Conservation (phyloP, 139 green algal species). For the Chlamydomonas sp. region DNA sequence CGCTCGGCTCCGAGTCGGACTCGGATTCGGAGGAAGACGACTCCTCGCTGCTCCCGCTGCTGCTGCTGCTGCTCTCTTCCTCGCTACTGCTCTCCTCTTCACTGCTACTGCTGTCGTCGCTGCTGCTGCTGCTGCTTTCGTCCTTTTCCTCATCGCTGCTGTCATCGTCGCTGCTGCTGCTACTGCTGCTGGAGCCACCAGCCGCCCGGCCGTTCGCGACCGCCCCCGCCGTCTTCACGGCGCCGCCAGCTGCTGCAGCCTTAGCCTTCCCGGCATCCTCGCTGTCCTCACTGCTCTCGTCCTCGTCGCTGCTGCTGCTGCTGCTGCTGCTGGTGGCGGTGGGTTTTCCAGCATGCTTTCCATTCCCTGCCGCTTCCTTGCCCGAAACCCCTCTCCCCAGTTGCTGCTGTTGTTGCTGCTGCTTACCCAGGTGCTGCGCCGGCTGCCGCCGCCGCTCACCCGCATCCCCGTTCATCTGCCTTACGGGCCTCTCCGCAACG, state of each 20-base stretch:
- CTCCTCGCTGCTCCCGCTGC: neutral
- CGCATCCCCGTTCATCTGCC: too few relatives aligned
- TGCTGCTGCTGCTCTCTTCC: constrained; percentile 9
- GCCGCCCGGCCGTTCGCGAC: neutral
- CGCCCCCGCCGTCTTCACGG: neutral
- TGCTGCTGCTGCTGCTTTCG: too few relatives aligned
- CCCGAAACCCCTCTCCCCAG: neutral
- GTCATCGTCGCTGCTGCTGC: constrained; percentile 5
- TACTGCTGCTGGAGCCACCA: neutral
- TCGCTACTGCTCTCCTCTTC: neutral
- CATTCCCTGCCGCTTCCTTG: too few relatives aligned
- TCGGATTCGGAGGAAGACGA: too few relatives aligned
- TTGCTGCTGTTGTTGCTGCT: neutral
- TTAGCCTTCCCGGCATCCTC: neutral
- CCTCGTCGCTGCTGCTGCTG: neutral
- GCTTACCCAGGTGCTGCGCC: too few relatives aligned
- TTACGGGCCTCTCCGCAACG: too few relatives aligned
- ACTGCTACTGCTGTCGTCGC: constrained; percentile 6
- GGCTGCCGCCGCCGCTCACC: too few relatives aligned
- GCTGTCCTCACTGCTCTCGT: neutral
- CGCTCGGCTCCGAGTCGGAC: too few relatives aligned
- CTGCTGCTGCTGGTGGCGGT: neutral
- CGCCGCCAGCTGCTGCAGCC: neutral
- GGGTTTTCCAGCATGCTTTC: too few relatives aligned
- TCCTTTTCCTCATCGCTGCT: neutral